Evolutionary conservation across 2,329 filamentous ascomycete species (phyloP).

Genomic region (Myriosclerotinia curreyana): DNA sequence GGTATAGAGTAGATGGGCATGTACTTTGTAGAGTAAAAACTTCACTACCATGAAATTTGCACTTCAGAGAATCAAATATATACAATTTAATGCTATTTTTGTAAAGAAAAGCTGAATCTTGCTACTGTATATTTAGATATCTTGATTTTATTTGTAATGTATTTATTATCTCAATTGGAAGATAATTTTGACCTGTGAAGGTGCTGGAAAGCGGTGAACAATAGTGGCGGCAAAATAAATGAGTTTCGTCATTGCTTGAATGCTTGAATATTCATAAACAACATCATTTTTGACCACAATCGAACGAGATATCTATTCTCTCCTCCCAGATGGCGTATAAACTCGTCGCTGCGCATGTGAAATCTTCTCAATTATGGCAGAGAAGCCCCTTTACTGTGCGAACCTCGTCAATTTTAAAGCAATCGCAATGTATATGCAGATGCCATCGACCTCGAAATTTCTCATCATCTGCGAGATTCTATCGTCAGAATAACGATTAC

Average conservation of each 20-base stretch:
- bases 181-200: background rate
- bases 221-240: constrained; percentile 12
- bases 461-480: constrained; percentile 33
- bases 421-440: constrained; percentile 27
- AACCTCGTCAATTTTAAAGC: constrained; percentile 17
- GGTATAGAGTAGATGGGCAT: background rate
- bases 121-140: background rate
- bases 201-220: constrained; percentile 8
- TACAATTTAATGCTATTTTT: background rate
- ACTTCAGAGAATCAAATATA: background rate
- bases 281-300: constrained; percentile 8
- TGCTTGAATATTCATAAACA: background rate
- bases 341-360: constrained; percentile 6
- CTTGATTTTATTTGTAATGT: background rate
- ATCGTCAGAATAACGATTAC: constrained; percentile 32
- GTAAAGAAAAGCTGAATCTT: background rate
- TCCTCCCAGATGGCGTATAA: constrained; percentile 13
- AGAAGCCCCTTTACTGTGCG: constrained; percentile 6
- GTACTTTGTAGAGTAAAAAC: background rate
- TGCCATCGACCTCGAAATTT: constrained; percentile 32
- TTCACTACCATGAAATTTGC: background rate
- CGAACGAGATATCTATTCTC: background rate
- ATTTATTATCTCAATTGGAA: background rate
- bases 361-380: background rate
- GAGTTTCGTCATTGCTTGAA: constrained; percentile 17